Conservation (phyloP, 495 filamentous ascomycete genomes). For the Aspergillus wentii region DNA sequence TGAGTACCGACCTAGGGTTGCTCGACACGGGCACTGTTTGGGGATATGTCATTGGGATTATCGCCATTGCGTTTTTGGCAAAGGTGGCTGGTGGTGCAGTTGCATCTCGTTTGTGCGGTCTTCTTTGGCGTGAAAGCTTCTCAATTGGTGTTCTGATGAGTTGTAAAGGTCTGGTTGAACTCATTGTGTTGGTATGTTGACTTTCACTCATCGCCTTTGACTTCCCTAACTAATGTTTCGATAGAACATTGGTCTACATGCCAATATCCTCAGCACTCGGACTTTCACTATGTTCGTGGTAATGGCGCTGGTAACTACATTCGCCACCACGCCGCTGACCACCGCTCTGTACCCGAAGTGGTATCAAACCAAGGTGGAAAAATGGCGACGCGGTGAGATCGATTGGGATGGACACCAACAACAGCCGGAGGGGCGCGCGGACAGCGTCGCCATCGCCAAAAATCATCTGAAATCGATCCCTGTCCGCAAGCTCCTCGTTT, state of each 20-base stretch:
- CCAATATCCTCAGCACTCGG: conserved; percentile 75
- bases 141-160: conserved; percentile 94
- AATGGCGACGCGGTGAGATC: conserved; percentile 89
- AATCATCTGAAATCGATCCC: conserved; percentile 27
- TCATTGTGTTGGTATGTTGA: conserved; percentile 81
- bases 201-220: background rate
- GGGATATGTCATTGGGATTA: conserved; percentile 87
- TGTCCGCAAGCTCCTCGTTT: conserved; percentile 51
- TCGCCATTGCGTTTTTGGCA: conserved; percentile 74
- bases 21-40: conserved; percentile 79
- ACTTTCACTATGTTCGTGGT: conserved; percentile 99
- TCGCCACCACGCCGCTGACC: conserved; percentile 82
- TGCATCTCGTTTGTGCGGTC: conserved; percentile 69
- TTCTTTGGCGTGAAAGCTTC: conserved; percentile 91
- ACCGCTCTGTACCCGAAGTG: conserved; percentile 73
- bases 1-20: conserved; percentile 84
- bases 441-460: conserved; percentile 39
- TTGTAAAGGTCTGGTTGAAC: conserved; percentile 92
- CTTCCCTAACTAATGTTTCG: conserved; percentile 15
- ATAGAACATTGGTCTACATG: conserved; percentile 92
- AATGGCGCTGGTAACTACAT: conserved; percentile 91
- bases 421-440: conserved; percentile 28
- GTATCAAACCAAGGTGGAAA: conserved; percentile 87
- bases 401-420: conserved; percentile 80
- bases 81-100: conserved; percentile 85